Percentiles rank a stretch among this genome's conserved stretches.
Conservation (phyloP, 768 basidiomycete genomes). For the Mycena polygramma region DNA sequence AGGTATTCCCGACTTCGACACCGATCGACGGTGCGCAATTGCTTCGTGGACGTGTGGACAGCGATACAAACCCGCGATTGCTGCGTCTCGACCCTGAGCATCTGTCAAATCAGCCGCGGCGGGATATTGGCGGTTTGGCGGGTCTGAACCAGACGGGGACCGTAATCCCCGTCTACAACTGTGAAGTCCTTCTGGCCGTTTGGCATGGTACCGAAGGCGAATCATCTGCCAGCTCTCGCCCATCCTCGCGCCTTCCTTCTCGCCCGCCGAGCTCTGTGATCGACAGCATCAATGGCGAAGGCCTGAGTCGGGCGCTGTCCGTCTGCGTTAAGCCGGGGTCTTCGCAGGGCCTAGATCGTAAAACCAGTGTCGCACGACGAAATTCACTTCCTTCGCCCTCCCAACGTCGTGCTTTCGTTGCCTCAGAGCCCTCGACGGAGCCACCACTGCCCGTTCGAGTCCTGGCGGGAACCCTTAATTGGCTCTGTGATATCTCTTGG, state of each 20-base stretch:
- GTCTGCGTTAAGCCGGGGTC: constrained; percentile 83
- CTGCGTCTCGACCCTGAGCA: constrained; percentile 66
- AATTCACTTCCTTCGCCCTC: constrained; percentile 87
- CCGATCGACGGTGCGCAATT: constrained; percentile 78
- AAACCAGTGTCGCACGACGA: constrained; percentile 80
- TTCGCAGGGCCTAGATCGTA: constrained; percentile 79
- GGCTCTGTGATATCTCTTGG: constrained; percentile 75
- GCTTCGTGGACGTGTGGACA: constrained; percentile 77
- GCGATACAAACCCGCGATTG: constrained; percentile 72
- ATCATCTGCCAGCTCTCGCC: constrained; percentile 61
- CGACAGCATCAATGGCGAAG: constrained; percentile 56
- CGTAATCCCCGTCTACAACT: constrained; percentile 78
- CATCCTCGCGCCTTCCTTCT: constrained; percentile 73
- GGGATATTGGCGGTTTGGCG: constrained; percentile 49
- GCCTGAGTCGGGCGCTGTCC: constrained; percentile 73
- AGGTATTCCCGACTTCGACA: constrained; percentile 75
- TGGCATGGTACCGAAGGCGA: constrained; percentile 64
- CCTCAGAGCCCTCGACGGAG: constrained; percentile 75
- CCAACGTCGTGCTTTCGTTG: constrained; percentile 67
- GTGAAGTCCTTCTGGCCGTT: constrained; percentile 80
- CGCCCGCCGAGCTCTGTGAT: constrained; percentile 77
- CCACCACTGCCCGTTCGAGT: constrained; percentile 82
- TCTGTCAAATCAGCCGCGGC: constrained; percentile 47
- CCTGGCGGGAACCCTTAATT: constrained; percentile 82
- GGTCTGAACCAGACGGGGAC: constrained; percentile 60